Base-by-base conservation (phyloP, 2,329 filamentous ascomycete species). In the Orbilia blumenaviensis region DNA sequence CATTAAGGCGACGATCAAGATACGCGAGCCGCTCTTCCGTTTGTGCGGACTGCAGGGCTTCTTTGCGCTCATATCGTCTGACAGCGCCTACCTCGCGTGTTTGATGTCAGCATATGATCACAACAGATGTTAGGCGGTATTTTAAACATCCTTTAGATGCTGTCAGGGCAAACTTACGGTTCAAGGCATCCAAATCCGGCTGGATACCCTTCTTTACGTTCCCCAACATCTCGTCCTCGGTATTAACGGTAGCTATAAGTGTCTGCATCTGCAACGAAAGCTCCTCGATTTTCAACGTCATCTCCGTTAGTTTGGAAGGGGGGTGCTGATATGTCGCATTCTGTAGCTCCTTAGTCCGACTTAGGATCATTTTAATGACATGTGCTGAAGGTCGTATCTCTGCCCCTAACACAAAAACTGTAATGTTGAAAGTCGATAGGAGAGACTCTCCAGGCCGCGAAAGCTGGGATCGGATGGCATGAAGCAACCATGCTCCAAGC, bases 361-460 rank as follows among this genome's bases (percentile, higher is more conserved):
- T 87, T 80, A 93, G 90, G 2, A 96, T 87, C 80, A 97, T 87
- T 81, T 90, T 92, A 77, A 97, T 88, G 25, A 96, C 84, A 81
- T 97, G 94, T 0, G 92, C 89, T 56, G 93, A 84, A 0, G 94
- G 94, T 2, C 92, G 90, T 27, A 97, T 85, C 83, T 98, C 94
- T 2, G 94, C 92, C 0, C 91, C 92, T 16, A 97, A 86, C 1
- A 97, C 85, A 82, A 97, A 98, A 62, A 98, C 92, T 10, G 91
- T 93, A 66, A 98, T 86, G 82, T 97, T 97, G 84, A 94, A 96
- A 82, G 97, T 92, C 3, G 93, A 96, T 5, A 98, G 90, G 9
- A 98, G 85, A 0, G 92, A 92, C 82, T 96, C 93, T 0, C 93
- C 93, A 0, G 92, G 92, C 1, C 92, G 87, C 23, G 91, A 94